Evolutionary conservation across 2,329 filamentous ascomycete species (phyloP).

Genomic region (Ophiostoma piceae): DNA sequence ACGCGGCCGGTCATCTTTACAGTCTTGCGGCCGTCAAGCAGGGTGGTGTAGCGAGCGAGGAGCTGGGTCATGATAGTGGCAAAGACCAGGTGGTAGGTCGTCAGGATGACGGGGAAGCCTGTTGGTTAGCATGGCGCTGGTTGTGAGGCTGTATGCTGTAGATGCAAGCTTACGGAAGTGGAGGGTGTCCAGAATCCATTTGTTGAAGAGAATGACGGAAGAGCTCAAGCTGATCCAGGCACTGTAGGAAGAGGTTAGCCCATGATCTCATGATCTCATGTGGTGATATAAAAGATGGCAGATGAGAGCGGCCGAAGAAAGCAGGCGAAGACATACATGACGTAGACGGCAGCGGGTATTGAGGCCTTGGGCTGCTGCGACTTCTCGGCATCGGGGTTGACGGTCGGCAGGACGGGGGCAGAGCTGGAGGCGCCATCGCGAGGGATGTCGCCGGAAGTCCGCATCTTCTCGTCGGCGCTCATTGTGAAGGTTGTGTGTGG

Average conservation of each 20-base stretch:
- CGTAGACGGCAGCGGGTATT: constrained; percentile 81
- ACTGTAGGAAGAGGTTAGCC: constrained; percentile 42
- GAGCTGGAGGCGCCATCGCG: constrained; percentile 45
- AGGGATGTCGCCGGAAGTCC: constrained; percentile 71
- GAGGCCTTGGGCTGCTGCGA: constrained; percentile 56
- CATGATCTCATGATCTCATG: not conserved
- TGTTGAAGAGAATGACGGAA: constrained; percentile 97
- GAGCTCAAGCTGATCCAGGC: constrained; percentile 90
- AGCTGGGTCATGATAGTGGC: constrained; percentile 92
- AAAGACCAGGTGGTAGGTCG: constrained; percentile 92
- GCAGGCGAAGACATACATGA: constrained; percentile 48
- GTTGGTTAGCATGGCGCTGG: constrained; percentile 21
- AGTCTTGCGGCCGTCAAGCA: constrained; percentile 89
- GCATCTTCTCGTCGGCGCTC: constrained; percentile 72
- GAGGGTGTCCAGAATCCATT: constrained; percentile 86
- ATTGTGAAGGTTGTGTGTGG: constrained; percentile 40
- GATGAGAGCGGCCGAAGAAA: not conserved
- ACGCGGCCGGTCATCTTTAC: constrained; percentile 96
- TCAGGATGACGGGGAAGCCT: constrained; percentile 75
- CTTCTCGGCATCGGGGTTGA: constrained; percentile 73
- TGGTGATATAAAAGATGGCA: not conserved
- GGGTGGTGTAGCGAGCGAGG: constrained; percentile 78
- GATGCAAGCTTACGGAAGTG: constrained; percentile 60
- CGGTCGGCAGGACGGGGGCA: constrained; percentile 66
- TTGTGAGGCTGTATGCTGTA: not conserved